These are phyloP conservation scores for Trametes coccinea DNA, from an alignment of 768 basidiomycete genomes.

Conservation along the genomic window DNA sequence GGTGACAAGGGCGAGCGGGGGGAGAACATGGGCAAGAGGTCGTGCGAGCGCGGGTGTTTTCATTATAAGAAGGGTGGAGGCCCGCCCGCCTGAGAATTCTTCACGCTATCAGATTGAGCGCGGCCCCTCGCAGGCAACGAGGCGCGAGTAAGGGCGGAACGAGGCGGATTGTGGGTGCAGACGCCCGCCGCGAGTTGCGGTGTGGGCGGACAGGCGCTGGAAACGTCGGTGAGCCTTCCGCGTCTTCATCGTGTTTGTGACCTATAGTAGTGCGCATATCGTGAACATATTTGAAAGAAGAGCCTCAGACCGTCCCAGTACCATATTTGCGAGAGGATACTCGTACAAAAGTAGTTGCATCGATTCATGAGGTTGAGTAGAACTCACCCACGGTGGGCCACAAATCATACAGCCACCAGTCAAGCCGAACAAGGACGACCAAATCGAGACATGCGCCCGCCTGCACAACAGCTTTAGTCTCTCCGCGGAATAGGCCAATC, in stretches of 20 bases:
- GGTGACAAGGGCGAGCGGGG: neutral
- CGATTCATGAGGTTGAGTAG: too few species aligned
- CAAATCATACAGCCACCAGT: neutral
- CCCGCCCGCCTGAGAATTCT: neutral
- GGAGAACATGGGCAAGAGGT: neutral
- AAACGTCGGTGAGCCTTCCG: neutral
- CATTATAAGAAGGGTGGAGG: constrained; percentile 1
- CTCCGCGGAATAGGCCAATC: too few species aligned
- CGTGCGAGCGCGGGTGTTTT: neutral
- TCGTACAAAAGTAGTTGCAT: too few species aligned
- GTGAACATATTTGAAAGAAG: too few species aligned
- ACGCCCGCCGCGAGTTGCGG: neutral
- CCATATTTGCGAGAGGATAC: too few species aligned
- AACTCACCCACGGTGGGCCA: neutral
- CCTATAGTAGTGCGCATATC: too few species aligned
- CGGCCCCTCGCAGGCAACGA: constrained; percentile 9
- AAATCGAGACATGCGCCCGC: neutral
- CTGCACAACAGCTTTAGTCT: too few species aligned
- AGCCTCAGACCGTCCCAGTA: too few species aligned
- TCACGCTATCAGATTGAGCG: constrained; percentile 5
- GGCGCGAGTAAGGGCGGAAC: constrained; percentile 5
- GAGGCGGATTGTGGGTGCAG: constrained; percentile 22
- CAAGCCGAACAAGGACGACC: neutral
- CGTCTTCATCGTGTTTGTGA: too few species aligned
- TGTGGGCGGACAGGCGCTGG: neutral